Evolutionary conservation across 2,329 filamentous ascomycete species (phyloP).

Genomic region (Geosmithia flava): DNA sequence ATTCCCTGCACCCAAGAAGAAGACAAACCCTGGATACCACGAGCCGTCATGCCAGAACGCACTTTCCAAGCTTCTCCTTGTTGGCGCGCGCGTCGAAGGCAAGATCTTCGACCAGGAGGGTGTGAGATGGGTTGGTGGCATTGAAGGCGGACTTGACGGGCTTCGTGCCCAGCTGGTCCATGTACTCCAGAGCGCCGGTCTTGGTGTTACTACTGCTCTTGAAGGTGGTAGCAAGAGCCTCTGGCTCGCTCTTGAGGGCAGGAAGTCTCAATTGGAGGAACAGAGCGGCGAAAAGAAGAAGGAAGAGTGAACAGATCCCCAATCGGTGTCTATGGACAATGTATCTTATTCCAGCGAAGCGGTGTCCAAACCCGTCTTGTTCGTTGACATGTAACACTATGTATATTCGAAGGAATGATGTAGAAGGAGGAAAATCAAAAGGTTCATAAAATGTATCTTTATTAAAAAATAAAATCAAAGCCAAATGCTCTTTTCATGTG

Average conservation of each 20-base stretch:
- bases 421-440: neutral
- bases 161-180: constrained; percentile 70
- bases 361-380: neutral
- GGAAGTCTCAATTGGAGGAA: constrained; percentile 69
- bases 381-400: neutral
- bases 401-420: neutral
- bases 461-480: too few relatives aligned
- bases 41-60: constrained; percentile 69
- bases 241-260: constrained; percentile 78
- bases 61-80: constrained; percentile 72
- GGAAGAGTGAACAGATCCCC: constrained; percentile 2
- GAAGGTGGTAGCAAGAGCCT: constrained; percentile 71
- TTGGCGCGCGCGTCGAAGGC: constrained; percentile 80
- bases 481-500: too few relatives aligned
- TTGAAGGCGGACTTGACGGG: constrained; percentile 70
- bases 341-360: neutral
- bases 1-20: constrained; percentile 69
- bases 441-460: neutral
- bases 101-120: constrained; percentile 70
- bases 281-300: constrained; percentile 9
- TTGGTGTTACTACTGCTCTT: constrained; percentile 64
- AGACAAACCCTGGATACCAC: constrained; percentile 67
- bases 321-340: neutral
- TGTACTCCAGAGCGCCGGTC: constrained; percentile 69
- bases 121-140: constrained; percentile 53